Percentiles rank a stretch among this genome's conserved stretches.
Evolutionary conservation across 2,329 filamentous ascomycete genomes (phyloP).

Genomic region (Epichloe coenophiala): DNA sequence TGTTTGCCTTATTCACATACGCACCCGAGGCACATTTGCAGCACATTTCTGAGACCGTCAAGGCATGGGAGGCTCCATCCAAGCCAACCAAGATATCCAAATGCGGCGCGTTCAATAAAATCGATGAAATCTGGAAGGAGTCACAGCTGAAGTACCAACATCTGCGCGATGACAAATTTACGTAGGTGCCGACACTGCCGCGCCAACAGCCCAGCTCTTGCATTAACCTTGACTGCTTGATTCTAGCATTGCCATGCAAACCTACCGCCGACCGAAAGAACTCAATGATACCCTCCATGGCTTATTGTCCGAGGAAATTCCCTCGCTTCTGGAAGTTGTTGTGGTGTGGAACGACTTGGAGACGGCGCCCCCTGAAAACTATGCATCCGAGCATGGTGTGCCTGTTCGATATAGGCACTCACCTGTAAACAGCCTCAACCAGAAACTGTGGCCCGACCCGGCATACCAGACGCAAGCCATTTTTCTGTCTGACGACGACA

Average conservation of each 20-base stretch:
- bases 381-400: constrained; percentile 17
- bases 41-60: background rate
- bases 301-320: constrained; percentile 17
- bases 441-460: constrained; percentile 24
- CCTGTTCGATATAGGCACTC: constrained; percentile 21
- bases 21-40: constrained; percentile 2
- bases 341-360: constrained; percentile 24
- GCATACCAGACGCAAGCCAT: constrained; percentile 24
- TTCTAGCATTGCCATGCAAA: constrained; percentile 23
- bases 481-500: constrained; percentile 27
- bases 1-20: background rate
- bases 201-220: background rate
- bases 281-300: constrained; percentile 17
- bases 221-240: background rate
- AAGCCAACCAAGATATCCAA: background rate
- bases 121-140: constrained; percentile 9
- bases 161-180: constrained; percentile 18
- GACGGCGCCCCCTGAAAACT: constrained; percentile 16
- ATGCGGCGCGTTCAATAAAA: constrained; percentile 1
- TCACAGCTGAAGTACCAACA: constrained; percentile 13
- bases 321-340: constrained; percentile 24
- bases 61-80: background rate
- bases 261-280: constrained; percentile 22
- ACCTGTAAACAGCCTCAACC: constrained; percentile 21
- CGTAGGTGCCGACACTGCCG: constrained; percentile 11